Evolutionary conservation across 352 stramenopile genomes (phyloP).

Genomic region (Phytophthora ohioensis): DNA sequence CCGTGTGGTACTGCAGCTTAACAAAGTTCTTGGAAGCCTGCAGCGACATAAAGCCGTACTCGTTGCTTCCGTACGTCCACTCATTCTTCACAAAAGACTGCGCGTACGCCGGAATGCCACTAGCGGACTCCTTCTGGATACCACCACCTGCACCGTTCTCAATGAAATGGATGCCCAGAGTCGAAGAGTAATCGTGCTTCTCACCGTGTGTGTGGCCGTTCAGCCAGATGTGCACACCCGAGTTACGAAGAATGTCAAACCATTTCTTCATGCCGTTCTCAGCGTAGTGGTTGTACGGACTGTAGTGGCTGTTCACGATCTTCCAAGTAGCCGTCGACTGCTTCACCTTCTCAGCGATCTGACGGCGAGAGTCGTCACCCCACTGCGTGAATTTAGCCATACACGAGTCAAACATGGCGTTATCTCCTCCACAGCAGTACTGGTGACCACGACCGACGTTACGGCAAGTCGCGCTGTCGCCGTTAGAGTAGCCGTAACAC

Average conservation of each 20-base stretch:
- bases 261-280: constrained; percentile 33
- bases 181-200: constrained; percentile 30
- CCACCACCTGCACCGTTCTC: constrained; percentile 32
- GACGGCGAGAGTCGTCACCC: constrained; percentile 18
- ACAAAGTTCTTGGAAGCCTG: constrained; percentile 27
- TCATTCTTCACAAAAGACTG: constrained; percentile 18
- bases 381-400: constrained; percentile 20
- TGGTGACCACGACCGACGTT: constrained; percentile 15
- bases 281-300: constrained; percentile 27
- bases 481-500: constrained; percentile 32
- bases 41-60: constrained; percentile 33
- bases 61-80: constrained; percentile 22
- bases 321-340: constrained; percentile 35
- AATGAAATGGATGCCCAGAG: constrained; percentile 27
- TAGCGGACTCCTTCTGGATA: constrained; percentile 30
- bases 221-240: constrained; percentile 17
- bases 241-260: constrained; percentile 21
- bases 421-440: constrained; percentile 27
- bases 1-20: constrained; percentile 33
- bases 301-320: constrained; percentile 32
- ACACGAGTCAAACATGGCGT: constrained; percentile 24
- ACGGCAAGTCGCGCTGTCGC: constrained; percentile 6
- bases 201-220: constrained; percentile 35
- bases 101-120: constrained; percentile 27
- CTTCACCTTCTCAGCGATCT: constrained; percentile 27